phyloP scores from a whole-genome alignment of 208 protist species.

The Crithidia fasciculata region DNA sequence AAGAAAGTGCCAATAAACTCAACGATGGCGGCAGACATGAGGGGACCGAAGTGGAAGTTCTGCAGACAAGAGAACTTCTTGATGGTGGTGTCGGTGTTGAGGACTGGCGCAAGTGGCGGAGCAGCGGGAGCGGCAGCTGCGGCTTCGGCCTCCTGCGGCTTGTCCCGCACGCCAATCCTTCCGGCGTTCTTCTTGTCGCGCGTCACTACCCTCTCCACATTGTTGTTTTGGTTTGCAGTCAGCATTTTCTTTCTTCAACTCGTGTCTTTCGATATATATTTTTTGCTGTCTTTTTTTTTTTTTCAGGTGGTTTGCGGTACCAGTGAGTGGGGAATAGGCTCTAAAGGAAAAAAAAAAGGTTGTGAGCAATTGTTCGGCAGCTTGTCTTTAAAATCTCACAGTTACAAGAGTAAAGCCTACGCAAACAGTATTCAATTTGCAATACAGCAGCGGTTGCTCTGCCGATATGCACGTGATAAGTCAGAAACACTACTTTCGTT shows the following conservation, averaged over 20 bases:
- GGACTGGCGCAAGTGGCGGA: neutral
- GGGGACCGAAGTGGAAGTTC: constrained; percentile 54
- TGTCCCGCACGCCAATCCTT: constrained; percentile 4
- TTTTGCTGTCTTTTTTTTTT: neutral
- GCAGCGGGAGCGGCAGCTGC: neutral
- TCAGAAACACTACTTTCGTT: too few relatives aligned
- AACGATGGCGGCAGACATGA: constrained; percentile 74
- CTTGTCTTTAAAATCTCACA: neutral
- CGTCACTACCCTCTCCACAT: constrained; percentile 1
- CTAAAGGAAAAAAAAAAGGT: neutral
- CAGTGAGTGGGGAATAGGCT: too few relatives aligned
- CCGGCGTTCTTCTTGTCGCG: constrained; percentile 8
- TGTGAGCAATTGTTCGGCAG: neutral
- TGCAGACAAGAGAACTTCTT: constrained; percentile 60
- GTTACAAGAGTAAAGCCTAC: too few relatives aligned
- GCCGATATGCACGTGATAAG: too few relatives aligned
- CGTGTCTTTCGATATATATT: too few relatives aligned
- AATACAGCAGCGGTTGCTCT: too few relatives aligned
- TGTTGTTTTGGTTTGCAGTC: neutral
- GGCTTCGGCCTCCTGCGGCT: neutral
- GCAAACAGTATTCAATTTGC: too few relatives aligned
- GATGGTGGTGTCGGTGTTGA: constrained; percentile 40
- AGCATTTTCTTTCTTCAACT: constrained; percentile 2
- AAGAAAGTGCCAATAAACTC: constrained; percentile 87
- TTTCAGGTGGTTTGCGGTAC: neutral